Conservation (phyloP, 257 asterid species). For the Paulownia fortunei region DNA sequence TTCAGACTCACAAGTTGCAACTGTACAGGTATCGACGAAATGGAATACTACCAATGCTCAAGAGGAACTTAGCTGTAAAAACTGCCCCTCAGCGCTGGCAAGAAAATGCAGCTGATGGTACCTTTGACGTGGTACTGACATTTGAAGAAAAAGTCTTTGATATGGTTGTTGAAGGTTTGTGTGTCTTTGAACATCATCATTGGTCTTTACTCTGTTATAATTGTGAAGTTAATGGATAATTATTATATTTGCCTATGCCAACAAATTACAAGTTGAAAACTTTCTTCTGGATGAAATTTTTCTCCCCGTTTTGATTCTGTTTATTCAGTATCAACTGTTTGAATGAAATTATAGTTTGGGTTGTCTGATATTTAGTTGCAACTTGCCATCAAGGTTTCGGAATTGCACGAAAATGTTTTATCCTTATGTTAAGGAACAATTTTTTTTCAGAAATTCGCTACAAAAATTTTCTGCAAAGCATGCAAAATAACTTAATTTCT, state of each 20-base stretch:
- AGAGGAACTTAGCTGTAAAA: conserved; percentile 86
- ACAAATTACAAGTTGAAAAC: conserved; percentile 5
- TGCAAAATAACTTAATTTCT: too few species aligned
- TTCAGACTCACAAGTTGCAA: conserved; percentile 26
- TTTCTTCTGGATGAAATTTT: background rate
- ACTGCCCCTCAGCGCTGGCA: conserved; percentile 98
- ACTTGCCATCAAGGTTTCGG: background rate
- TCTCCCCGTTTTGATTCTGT: background rate
- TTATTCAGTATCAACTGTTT: background rate
- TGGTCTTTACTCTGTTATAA: background rate
- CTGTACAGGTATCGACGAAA: conserved; percentile 78
- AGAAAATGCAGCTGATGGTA: conserved; percentile 86
- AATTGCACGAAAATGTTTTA: background rate
- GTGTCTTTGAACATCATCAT: background rate
- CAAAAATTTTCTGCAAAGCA: background rate
- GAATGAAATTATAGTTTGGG: background rate
- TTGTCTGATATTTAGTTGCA: background rate
- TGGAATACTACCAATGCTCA: conserved; percentile 97
- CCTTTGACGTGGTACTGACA: conserved; percentile 87
- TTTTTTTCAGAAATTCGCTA: too few species aligned
- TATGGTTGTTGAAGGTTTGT: conserved; percentile 93
- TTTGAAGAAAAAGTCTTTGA: conserved; percentile 98
- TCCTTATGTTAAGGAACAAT: background rate
- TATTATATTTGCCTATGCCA: background rate
- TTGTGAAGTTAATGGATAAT: background rate